Evolutionary conservation across 345 rosid species (phyloP), one percentile per base, ranked within the genome.

Genomic region (Abelmoschus esculentus): DNA sequence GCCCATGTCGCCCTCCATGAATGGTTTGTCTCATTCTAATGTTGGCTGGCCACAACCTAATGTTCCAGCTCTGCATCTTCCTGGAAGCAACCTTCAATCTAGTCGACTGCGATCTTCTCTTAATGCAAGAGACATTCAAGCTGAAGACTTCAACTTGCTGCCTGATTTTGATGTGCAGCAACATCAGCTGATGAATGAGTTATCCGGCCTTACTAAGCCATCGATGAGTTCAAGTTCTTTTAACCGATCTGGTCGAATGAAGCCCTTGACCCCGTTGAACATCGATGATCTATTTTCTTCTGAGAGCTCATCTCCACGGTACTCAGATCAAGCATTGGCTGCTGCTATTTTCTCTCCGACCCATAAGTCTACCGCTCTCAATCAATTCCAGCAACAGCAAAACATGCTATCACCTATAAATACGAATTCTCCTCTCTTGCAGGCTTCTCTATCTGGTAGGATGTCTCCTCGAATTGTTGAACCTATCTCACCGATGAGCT

Each of bases 101-200:
- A 93, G 98, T 52, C 92, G 97, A 44, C 70, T 93, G 72, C 87
- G 98, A 76, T 87, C 98, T 31, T 89, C 98, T 38, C 76, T 93
- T 28, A 81, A 77, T 32, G 98, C 98, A 0, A 79, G 97, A 64
- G 97, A 90, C 73, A 87, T 92, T 14, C 87, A 78, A 2, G 53
- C 76, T 0, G 97, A 85, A 1, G 93, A 90, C 74, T 85, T 80
- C 67, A 85, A 76, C 57, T 56, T 89, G 89, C 73, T 88, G 69
- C 54, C 84, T 0, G 96, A 89, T 76, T 92, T 81, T 75, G 96
- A 92, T 65, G 82, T 84, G 81, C 96, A 86, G 76, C 85, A 89
- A 44, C 88, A 83, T 49, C 88, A 84, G 67, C 86, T 89, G 12
- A 72, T 88, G 0, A 90, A 86, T 44, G 97, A 89, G 73, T 70